Conservation (phyloP, 306 rosid genomes). For the Citrullus mucosospermus region DNA sequence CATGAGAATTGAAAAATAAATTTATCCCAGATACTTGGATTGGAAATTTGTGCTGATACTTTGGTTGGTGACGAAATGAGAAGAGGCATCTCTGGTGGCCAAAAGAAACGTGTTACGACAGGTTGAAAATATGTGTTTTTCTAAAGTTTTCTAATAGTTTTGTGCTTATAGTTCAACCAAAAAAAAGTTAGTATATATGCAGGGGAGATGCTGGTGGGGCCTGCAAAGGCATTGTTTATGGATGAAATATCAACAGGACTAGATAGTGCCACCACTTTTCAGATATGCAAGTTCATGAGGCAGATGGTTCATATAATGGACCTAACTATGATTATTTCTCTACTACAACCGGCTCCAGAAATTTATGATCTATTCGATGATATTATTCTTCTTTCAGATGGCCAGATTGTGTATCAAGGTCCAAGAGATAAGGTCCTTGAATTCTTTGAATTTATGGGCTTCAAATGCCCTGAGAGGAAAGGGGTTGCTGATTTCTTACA, state of each 20-base stretch:
- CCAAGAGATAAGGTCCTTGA: constrained; percentile 40
- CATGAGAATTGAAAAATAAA: background rate
- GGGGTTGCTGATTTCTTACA: constrained; percentile 78
- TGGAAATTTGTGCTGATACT: constrained; percentile 72
- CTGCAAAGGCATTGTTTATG: constrained; percentile 71
- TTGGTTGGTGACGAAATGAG: constrained; percentile 63
- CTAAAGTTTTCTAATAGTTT: background rate
- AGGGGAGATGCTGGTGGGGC: constrained; percentile 93
- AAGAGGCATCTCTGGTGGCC: constrained; percentile 91
- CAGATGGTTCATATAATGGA: constrained; percentile 84
- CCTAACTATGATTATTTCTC: constrained; percentile 58
- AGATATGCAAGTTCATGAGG: constrained; percentile 61
- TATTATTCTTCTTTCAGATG: constrained; percentile 53
- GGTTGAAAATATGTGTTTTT: constrained; percentile 7
- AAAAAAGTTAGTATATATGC: background rate
- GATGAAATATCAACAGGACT: constrained; percentile 88
- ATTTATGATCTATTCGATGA: constrained; percentile 49
- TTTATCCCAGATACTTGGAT: constrained; percentile 48
- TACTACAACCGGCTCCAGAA: constrained; percentile 40
- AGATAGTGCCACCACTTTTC: constrained; percentile 84
- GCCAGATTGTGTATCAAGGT: constrained; percentile 74
- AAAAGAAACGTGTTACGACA: constrained; percentile 70
- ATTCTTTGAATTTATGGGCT: constrained; percentile 55
- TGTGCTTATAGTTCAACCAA: background rate
- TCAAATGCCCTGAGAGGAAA: constrained; percentile 69